Base-by-base conservation (phyloP, 495 filamentous ascomycete species). In the Penicillium angulare region DNA sequence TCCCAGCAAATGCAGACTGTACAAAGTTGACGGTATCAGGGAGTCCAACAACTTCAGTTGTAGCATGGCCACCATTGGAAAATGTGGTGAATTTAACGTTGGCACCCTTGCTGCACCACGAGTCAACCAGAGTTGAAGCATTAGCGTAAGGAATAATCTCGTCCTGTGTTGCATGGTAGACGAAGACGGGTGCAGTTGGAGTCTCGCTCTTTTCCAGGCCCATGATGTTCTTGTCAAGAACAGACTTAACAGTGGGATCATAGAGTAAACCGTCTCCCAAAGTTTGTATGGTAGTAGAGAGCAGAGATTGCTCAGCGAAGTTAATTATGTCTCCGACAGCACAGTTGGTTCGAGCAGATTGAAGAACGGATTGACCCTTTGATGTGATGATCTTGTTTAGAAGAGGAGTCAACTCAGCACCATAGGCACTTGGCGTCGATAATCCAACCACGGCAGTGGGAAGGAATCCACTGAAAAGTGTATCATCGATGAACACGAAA, bases 91-190 rank as follows among this genome's bases (percentile, higher is more conserved):
- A 68, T 27, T 62, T 62, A 16, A 71, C 61, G 23, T 44, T 48
- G 2, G 60, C 65, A 2, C 58, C 61, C 34, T 57, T 48, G 1
- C 34, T 18, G n/a, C 67, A 71, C 67, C 67, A 71, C 1, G 55
- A 35, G 3, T 64, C 39, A 7, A 59, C 63, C 54, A 69, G 47
- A 0, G 47, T 21, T 1, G 47, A 39, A 1, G 64, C 59, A n/a
- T 67, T 53, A 1, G 35, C 15, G 18, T 67, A 68, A 0, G 67
- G 68, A 20, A 69, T 72, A 39, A 67, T 47, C 33, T 67, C 65
- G 33, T 72, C 68, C 3, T 65, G 38, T 6, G 56, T 51, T 7
- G 60, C 63, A 40, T 72, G 67, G 34, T 72, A 72, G 2, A 70
- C 48, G 34, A 70, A 67, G 7, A 68, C 52, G 3, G 68, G 68